phyloP scores from a whole-genome alignment of 768 basidiomycete genomes.

The Pulveroboletus frians region DNA sequence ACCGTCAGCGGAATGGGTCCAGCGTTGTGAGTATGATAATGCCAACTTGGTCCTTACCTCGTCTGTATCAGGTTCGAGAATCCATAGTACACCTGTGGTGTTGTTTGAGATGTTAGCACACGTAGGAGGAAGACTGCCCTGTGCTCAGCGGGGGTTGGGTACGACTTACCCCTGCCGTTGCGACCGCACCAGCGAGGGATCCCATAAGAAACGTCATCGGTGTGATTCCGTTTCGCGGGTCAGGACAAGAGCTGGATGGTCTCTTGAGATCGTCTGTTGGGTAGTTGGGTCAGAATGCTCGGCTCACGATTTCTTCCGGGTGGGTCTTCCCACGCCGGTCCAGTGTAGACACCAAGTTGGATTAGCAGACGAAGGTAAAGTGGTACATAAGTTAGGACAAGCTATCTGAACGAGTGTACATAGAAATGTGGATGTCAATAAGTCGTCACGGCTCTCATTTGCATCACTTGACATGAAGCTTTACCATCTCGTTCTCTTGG shows the following conservation, averaged over 20 bases:
- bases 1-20: background rate
- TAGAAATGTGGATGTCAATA: background rate
- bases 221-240: background rate
- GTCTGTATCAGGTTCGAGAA: slow-evolving; percentile 62
- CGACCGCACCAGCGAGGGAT: slow-evolving; percentile 64
- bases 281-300: background rate
- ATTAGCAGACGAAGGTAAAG: background rate
- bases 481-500: slow-evolving; percentile 23
- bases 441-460: background rate
- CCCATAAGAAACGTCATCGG: slow-evolving; percentile 57
- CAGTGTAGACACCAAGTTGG: background rate
- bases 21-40: background rate
- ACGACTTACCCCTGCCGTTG: slow-evolving; percentile 55
- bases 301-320: background rate
- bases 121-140: background rate
- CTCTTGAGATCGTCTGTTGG: background rate
- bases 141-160: background rate
- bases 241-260: background rate
- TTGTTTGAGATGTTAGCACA: background rate
- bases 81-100: slow-evolving; percentile 58
- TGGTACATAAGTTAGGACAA: slow-evolving; percentile 7
- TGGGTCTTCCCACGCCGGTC: slow-evolving; percentile 7
- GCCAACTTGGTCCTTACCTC: slow-evolving; percentile 31
- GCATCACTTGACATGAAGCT: slow-evolving; percentile 19
- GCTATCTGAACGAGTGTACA: slow-evolving; percentile 2